A percentile compares a stretch with the other conserved stretches of the same genome.
phyloP scores from a whole-genome alignment of 768 basidiomycete genomes.

The Rhizopogon vesiculosus region DNA sequence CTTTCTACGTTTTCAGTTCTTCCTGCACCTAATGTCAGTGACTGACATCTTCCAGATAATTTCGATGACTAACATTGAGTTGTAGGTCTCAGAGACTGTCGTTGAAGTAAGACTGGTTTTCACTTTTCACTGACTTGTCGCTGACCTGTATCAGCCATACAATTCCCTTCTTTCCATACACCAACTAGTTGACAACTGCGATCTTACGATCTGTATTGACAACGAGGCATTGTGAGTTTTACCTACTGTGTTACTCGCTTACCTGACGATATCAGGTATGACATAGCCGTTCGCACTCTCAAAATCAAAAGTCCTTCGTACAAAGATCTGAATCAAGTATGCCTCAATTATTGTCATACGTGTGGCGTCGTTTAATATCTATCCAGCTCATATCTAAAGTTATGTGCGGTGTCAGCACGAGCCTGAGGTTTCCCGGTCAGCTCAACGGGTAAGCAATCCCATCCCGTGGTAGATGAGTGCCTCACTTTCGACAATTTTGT shows the following conservation, averaged over 20 bases:
- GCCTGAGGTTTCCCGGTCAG: slow-evolving; percentile 90
- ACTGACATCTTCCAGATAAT: background rate
- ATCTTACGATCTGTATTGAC: slow-evolving; percentile 80
- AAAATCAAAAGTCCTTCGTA: slow-evolving; percentile 65
- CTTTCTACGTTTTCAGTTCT: slow-evolving; percentile 50
- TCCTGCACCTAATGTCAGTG: slow-evolving; percentile 50
- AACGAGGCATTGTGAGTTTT: slow-evolving; percentile 74
- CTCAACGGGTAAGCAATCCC: slow-evolving; percentile 63
- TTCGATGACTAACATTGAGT: slow-evolving; percentile 7
- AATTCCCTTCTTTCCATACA: slow-evolving; percentile 82
- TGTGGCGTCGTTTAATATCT: background rate
- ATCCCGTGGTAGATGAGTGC: background rate
- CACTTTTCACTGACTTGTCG: background rate
- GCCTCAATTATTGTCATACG: slow-evolving; percentile 10
- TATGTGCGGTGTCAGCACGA: slow-evolving; percentile 93
- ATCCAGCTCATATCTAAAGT: slow-evolving; percentile 73
- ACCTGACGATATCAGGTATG: slow-evolving; percentile 44
- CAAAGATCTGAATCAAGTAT: slow-evolving; percentile 63
- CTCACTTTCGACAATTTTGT: background rate
- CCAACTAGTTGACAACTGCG: slow-evolving; percentile 86
- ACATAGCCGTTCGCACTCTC: slow-evolving; percentile 61
- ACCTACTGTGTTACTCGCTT: background rate
- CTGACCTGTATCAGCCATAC: slow-evolving; percentile 52
- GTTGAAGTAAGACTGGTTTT: slow-evolving; percentile 39
- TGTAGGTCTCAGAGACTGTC: slow-evolving; percentile 41